Conservation (phyloP, 306 rosid species). For the Pterocarpus santalinus region DNA sequence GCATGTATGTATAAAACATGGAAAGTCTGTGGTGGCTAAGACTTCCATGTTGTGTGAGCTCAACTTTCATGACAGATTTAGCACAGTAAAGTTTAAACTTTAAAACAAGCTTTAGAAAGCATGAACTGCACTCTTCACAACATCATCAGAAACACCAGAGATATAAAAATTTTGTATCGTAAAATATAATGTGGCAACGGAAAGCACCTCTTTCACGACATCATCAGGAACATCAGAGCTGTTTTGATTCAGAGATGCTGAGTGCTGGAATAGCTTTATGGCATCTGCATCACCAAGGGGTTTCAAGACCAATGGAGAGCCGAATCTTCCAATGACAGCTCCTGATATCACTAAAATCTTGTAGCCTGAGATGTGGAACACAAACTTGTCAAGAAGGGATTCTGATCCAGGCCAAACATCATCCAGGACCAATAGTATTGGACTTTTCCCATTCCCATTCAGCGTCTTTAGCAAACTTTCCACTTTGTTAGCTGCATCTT, state of each 20-base stretch:
- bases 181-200: not conserved
- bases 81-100: not conserved
- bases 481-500: constrained; percentile 41
- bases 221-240: constrained; percentile 46
- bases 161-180: not conserved
- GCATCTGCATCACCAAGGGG: constrained; percentile 57
- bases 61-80: too few species aligned
- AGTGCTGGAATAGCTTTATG: constrained; percentile 51
- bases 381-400: constrained; percentile 57
- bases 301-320: constrained; percentile 39
- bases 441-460: constrained; percentile 37
- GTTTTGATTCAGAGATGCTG: constrained; percentile 50
- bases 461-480: constrained; percentile 43
- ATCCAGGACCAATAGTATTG: constrained; percentile 65
- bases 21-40: too few species aligned
- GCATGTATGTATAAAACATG: too few species aligned
- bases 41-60: too few species aligned
- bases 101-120: not conserved
- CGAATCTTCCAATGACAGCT: constrained; percentile 50
- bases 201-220: constrained; percentile 57
- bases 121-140: not conserved
- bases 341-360: constrained; percentile 77
- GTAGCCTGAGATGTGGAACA: constrained; percentile 47
- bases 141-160: not conserved
- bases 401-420: constrained; percentile 64